These are phyloP conservation scores for Syncephalastrum monosporum DNA, from an alignment of 371 early-diverging fungal genomes.

Conservation along the genomic window DNA sequence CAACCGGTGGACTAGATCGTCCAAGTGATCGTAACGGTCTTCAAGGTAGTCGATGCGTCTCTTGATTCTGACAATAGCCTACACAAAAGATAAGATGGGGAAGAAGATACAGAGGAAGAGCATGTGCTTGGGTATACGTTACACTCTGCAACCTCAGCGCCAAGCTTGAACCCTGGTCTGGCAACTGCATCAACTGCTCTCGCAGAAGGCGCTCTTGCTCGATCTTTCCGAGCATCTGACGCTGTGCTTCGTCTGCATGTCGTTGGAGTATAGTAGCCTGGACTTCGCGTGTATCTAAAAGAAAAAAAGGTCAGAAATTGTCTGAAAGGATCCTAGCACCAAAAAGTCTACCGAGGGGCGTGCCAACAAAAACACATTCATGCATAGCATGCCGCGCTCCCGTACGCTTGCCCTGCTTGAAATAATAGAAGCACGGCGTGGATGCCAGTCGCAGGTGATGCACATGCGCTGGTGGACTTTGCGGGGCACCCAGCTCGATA, in stretches of 20 bases:
- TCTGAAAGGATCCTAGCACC: conserved; percentile 49
- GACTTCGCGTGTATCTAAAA: too few species aligned
- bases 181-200: too few species aligned
- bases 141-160: too few species aligned
- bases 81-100: conserved; percentile 21
- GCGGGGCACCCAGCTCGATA: conserved; percentile 14
- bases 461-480: conserved; percentile 26
- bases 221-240: too few species aligned
- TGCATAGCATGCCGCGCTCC: conserved; percentile 47
- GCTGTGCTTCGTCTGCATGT: too few species aligned
- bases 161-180: too few species aligned
- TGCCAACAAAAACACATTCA: conserved; percentile 37
- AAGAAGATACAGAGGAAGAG: too few species aligned
- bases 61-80: conserved; percentile 21
- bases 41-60: conserved; percentile 20
- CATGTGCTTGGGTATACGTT: too few species aligned
- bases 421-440: conserved; percentile 62
- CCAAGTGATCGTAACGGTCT: conserved; percentile 25
- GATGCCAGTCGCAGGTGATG: conserved; percentile 62
- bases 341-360: neutral
- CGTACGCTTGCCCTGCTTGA: conserved; percentile 49
- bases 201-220: too few species aligned
- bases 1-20: conserved; percentile 46
- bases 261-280: too few species aligned
- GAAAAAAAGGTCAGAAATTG: too few species aligned